Evolutionary conservation across 2,329 filamentous ascomycete genomes (phyloP).

Genomic region (Diaporthe vexans): DNA sequence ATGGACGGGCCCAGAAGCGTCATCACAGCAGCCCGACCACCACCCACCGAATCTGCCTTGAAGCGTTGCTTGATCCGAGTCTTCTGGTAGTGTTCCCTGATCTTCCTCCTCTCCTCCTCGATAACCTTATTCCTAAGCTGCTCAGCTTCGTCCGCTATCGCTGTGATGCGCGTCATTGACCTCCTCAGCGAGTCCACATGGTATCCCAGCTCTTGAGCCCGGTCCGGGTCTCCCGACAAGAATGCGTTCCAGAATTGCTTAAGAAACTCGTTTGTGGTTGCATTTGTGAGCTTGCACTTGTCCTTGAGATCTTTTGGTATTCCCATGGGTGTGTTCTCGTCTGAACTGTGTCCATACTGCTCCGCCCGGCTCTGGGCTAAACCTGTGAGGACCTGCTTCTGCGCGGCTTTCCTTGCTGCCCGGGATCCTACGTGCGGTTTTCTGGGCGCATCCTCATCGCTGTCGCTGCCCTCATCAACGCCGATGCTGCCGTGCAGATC

Average conservation of each 20-base stretch:
- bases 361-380: slow-evolving; percentile 74
- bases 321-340: slow-evolving; percentile 67
- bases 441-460: slow-evolving; percentile 68
- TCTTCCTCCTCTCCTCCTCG: slow-evolving; percentile 76
- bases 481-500: slow-evolving; percentile 76
- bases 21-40: slow-evolving; percentile 82
- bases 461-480: slow-evolving; percentile 78
- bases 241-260: slow-evolving; percentile 97
- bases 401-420: slow-evolving; percentile 73
- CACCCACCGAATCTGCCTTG: slow-evolving; percentile 77
- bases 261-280: slow-evolving; percentile 95
- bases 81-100: slow-evolving; percentile 76
- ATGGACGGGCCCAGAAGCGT: slow-evolving; percentile 83
- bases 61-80: slow-evolving; percentile 82
- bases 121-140: slow-evolving; percentile 77
- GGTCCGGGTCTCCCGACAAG: slow-evolving; percentile 86
- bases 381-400: slow-evolving; percentile 75
- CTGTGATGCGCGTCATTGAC: slow-evolving; percentile 83
- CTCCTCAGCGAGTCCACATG: slow-evolving; percentile 85
- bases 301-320: slow-evolving; percentile 69
- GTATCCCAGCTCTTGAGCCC: slow-evolving; percentile 84
- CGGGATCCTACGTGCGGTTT: slow-evolving; percentile 77
- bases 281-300: slow-evolving; percentile 80
- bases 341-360: slow-evolving; percentile 65
- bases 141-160: slow-evolving; percentile 86